Evolutionary conservation across 495 filamentous ascomycete genomes (phyloP), one percentile per base, ranked within the genome.

Genomic region (Alectoria sarmentosa): DNA sequence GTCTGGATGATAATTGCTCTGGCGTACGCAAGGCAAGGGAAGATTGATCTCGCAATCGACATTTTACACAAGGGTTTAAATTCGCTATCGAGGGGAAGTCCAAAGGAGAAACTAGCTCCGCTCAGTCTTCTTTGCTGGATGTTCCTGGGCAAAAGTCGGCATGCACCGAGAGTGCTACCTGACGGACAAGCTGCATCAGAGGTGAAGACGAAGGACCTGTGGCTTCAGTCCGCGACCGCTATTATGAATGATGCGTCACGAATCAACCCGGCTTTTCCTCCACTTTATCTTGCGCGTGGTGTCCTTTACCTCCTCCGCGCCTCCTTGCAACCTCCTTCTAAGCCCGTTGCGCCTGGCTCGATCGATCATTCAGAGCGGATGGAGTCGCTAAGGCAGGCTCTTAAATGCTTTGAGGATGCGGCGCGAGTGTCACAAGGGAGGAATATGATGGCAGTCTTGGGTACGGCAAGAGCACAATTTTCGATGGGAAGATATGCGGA

Each of bases 1-100:
- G 93, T 91, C 71, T 98, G 94, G 94, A 91, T 98, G 80, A 91
- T 90, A 19, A 91, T 97, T 66, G 90, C 94, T 38, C 83, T 97
- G 41, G 95, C 93, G n/a, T 98, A 98, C 71, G 92, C 93, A 34
- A 98, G 97, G 76, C 91, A 96, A 74, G 84, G 87, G 44, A 93
- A 96, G 76, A 82, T 92, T 52, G 91, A 96, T 69, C 90, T 91
- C 75, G 94, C 94, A 49, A 92, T 98, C 69, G 92, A 97, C 73
- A 94, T 98, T 69, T 79, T 98, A 62, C 84, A 86, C 49, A 91
- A 91, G 68, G 92, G 92, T 58, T 79, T 93, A 61, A 83, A 82
- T 57, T 91, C 87, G 32, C 83, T 95, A 73, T 82, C 85, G 44
- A 79, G 81, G 61, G 86, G 83, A 55, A 85, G 85, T 54, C 83